Conservation (phyloP, 352 stramenopile genomes). For the Globisporangium parvum region DNA sequence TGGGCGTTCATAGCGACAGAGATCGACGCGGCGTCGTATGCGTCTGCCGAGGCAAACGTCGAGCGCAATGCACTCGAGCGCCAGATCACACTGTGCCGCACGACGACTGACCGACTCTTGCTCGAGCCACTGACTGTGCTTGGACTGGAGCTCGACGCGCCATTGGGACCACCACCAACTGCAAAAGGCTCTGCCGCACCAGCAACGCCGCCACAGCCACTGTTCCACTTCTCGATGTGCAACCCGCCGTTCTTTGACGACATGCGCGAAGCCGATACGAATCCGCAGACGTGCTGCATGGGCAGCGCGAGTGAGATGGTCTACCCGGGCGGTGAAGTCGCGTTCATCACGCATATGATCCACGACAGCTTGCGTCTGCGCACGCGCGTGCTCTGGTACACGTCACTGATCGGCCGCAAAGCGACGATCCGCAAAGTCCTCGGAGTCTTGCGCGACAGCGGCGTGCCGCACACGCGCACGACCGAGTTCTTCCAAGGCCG, state of each 20-base stretch:
- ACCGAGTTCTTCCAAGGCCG: constrained; percentile 94
- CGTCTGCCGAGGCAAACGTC: constrained; percentile 86
- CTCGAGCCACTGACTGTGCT: constrained; percentile 28
- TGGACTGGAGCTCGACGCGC: too few relatives aligned
- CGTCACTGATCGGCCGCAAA: constrained; percentile 92
- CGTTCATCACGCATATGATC: constrained; percentile 93
- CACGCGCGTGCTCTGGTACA: constrained; percentile 89
- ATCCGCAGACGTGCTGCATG: constrained; percentile 68
- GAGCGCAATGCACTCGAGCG: constrained; percentile 75
- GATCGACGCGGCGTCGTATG: constrained; percentile 84
- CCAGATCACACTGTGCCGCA: constrained; percentile 49
- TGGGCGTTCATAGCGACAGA: constrained; percentile 94
- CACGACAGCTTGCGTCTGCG: constrained; percentile 80
- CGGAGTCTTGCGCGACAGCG: constrained; percentile 62
- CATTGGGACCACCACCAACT: background rate
- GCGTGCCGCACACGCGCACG: constrained; percentile 71
- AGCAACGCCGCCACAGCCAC: background rate
- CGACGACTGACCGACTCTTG: constrained; percentile 35
- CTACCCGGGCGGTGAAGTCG: constrained; percentile 89
- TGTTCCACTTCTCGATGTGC: constrained; percentile 93
- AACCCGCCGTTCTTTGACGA: constrained; percentile 96
- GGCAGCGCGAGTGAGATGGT: constrained; percentile 80
- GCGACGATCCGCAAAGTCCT: constrained; percentile 88
- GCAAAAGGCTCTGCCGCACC: constrained; percentile 8
- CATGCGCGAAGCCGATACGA: constrained; percentile 69